Percentiles rank a stretch among this genome's conserved stretches.
These are phyloP conservation scores for Talaromyces stipitatus DNA, from an alignment of 495 filamentous ascomycete species.

Conservation along the genomic window DNA sequence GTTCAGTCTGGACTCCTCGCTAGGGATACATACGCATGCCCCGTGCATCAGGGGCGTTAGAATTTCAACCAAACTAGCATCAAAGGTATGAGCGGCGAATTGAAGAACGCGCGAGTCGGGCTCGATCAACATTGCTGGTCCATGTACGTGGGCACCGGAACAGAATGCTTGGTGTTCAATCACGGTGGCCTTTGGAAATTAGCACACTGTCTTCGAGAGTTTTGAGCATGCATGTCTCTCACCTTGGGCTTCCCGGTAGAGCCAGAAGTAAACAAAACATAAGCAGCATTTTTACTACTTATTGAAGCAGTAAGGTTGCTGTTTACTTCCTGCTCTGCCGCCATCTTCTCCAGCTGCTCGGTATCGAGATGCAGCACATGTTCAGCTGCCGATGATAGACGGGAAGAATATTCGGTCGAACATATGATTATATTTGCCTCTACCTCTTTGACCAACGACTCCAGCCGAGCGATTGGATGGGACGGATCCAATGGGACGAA, in stretches of 20 bases:
- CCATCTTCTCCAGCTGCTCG: constrained; percentile 20
- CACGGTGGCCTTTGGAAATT: constrained; percentile 31
- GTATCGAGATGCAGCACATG: constrained; percentile 30
- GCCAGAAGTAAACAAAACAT: constrained; percentile 43
- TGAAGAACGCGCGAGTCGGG: constrained; percentile 33
- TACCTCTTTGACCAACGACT: constrained; percentile 30
- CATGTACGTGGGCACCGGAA: constrained; percentile 37
- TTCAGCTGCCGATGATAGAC: constrained; percentile 19
- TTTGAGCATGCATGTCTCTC: constrained; percentile 6
- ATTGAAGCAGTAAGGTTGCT: constrained; percentile 6
- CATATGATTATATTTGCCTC: constrained; percentile 43
- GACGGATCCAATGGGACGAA: constrained; percentile 53
- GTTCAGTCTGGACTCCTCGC: constrained; percentile 43
- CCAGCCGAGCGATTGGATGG: constrained; percentile 46
- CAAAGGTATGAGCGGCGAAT: constrained; percentile 48
- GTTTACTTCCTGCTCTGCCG: background rate
- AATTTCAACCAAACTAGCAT: constrained; percentile 37
- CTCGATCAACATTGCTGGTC: constrained; percentile 20
- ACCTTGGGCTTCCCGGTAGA: constrained; percentile 47
- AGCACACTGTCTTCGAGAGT: background rate
- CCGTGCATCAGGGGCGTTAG: constrained; percentile 37
- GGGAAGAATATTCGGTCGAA: constrained; percentile 30
- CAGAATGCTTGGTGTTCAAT: constrained; percentile 39
- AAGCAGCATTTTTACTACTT: constrained; percentile 30
- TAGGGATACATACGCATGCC: constrained; percentile 39